Conservation (phyloP, 257 asterid genomes). For the Ballota nigra region DNA sequence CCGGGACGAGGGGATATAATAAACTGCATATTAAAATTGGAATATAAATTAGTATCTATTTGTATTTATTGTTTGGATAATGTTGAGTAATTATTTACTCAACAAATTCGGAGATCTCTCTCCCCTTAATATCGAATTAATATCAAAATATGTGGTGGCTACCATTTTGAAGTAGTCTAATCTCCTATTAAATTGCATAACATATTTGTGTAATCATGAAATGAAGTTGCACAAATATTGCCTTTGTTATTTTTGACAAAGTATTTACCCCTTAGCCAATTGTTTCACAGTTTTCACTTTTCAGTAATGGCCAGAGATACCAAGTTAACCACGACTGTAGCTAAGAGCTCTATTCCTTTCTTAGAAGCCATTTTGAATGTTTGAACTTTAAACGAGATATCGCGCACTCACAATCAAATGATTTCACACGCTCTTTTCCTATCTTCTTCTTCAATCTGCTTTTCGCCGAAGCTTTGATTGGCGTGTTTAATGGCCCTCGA, state of each 20-base stretch:
- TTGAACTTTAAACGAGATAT: not conserved
- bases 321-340: not conserved
- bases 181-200: slow-evolving; percentile 14
- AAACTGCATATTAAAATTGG: too few species aligned
- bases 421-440: slow-evolving; percentile 17
- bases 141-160: slow-evolving; percentile 12
- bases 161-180: slow-evolving; percentile 15
- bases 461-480: not conserved
- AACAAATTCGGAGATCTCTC: not conserved
- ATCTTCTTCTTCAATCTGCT: not conserved
- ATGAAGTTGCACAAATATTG: too few species aligned
- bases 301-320: not conserved
- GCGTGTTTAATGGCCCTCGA: not conserved
- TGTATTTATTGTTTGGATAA: not conserved
- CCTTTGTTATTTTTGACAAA: not conserved
- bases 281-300: not conserved
- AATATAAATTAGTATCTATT: too few species aligned
- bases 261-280: too few species aligned
- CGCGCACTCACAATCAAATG: slow-evolving; percentile 31
- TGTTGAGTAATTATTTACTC: not conserved
- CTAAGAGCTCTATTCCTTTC: not conserved
- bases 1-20: too few species aligned
- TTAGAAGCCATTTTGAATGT: not conserved
- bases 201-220: not conserved
- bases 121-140: not conserved